Conservation (phyloP, 805 yeast genomes). For the Yarrowia sp. region DNA sequence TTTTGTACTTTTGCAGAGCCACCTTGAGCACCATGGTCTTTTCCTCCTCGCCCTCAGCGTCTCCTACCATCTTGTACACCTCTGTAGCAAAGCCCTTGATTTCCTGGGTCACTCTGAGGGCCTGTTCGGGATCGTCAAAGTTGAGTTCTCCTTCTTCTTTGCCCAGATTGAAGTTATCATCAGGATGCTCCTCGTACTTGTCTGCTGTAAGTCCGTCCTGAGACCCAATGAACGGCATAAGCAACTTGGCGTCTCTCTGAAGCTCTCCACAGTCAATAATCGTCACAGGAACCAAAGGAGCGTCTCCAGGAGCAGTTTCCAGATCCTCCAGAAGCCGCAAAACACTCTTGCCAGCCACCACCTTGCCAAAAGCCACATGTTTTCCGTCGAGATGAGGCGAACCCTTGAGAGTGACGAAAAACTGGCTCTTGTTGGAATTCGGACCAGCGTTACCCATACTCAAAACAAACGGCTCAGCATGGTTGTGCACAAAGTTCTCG, state of each 20-base stretch:
- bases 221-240: conserved; percentile 10
- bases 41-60: background rate
- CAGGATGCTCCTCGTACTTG: conserved; percentile 20
- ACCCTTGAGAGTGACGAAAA: conserved; percentile 87
- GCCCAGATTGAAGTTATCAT: conserved; percentile 22
- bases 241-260: background rate
- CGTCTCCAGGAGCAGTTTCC: conserved; percentile 66
- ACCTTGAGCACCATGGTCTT: background rate
- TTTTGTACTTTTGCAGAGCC: conserved; percentile 66
- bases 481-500: conserved; percentile 62
- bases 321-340: conserved; percentile 70
- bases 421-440: conserved; percentile 81
- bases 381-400: conserved; percentile 90
- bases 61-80: conserved; percentile 1
- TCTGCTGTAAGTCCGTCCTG: conserved; percentile 12
- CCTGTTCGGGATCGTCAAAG: conserved; percentile 4
- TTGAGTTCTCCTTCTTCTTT: conserved; percentile 7
- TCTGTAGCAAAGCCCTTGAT: conserved; percentile 14
- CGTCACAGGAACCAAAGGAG: conserved; percentile 61
- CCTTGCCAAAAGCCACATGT: conserved; percentile 97
- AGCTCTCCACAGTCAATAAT: conserved; percentile 73
- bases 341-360: conserved; percentile 74
- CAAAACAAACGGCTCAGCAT: conserved; percentile 60
- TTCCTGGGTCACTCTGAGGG: background rate
- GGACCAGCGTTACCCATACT: conserved; percentile 82